A percentile compares a stretch with the other conserved stretches of the same genome.
Conservation (phyloP, 257 asterid genomes). For the Ophiorrhiza pumila region DNA sequence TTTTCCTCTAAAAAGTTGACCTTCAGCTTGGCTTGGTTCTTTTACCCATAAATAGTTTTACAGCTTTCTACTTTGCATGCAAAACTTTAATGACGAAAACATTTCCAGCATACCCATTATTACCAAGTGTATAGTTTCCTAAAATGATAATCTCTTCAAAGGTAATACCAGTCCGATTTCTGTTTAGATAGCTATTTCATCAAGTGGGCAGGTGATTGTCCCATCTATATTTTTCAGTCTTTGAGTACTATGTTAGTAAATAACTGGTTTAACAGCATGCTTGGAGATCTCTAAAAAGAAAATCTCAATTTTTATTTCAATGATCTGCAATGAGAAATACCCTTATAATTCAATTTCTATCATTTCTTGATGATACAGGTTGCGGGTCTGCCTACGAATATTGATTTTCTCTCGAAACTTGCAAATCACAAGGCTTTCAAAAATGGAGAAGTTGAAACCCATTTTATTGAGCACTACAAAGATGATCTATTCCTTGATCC, state of each 20-base stretch:
- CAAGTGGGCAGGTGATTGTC: neutral
- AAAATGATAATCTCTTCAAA: neutral
- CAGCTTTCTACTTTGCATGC: neutral
- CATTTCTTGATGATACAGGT: slow-evolving; percentile 43
- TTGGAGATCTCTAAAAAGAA: neutral
- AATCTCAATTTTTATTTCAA: neutral
- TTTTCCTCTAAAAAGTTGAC: neutral
- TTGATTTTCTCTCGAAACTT: slow-evolving; percentile 79
- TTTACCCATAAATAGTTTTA: neutral
- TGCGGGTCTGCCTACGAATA: slow-evolving; percentile 97
- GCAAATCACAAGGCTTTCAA: slow-evolving; percentile 72
- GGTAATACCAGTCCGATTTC: neutral
- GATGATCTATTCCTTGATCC: slow-evolving; percentile 64
- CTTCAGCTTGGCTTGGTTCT: slow-evolving; percentile 2
- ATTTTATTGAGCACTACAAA: slow-evolving; percentile 81
- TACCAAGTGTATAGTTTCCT: neutral
- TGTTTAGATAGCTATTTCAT: neutral
- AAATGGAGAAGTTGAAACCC: slow-evolving; percentile 88
- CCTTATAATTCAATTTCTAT: neutral
- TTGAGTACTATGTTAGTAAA: neutral
- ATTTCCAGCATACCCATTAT: neutral
- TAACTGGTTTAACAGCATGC: neutral
- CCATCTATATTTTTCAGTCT: neutral
- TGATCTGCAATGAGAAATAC: neutral
- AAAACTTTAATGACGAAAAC: neutral